Base-by-base conservation (phyloP, 2,329 filamentous ascomycete species). In the Fusarium begoniae region DNA sequence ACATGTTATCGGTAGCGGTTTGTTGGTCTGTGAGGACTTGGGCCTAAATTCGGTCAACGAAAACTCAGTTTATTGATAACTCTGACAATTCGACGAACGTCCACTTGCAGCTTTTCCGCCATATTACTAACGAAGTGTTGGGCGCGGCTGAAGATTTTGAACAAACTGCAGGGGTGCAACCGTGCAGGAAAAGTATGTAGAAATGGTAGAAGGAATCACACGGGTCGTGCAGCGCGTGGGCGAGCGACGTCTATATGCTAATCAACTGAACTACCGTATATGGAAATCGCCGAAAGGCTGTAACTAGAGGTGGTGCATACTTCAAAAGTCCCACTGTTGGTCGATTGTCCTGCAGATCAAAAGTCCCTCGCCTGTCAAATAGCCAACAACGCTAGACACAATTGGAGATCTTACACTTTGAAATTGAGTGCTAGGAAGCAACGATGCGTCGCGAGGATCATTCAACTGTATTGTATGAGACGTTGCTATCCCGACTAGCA, bases 251-350 rank as follows among this genome's bases (percentile, higher is more conserved):
- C 18, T 37, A 38, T 26, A 24, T 53, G 17, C 13, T 5, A 5
- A 40, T 8, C 35, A 54, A 40, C 35, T 11, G 24, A 22, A 11
- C 50, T 14, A 22, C 26, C 44, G 13, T n/a, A 5, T 15, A 24
- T 40, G 35, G 24, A 54, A 40, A 13, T 54, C 26, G 13, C 44
- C 44, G 18, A 3, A 47, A 28, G 8, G 44, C 0, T 5, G 18
- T 20, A 22, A 37, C 35, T 37, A 17, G 43, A 54, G 6, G 37
- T 18, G 3, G 43, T 30, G 4, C 6, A n/a, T 11, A 2, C 3
- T n/a, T 3, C 58, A 44, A 38, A 44, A 38, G 38, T 38, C 35
- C 58, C 30, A 24, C 30, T 61, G 58, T 61, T 61, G 48, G 58
- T 55, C 24, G 20, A 11, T 44, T 22, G 24, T 24, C 26, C 13